Evolutionary conservation across 805 yeast species (phyloP).

Genomic region (Hemisphaericaspora nanyangensis): DNA sequence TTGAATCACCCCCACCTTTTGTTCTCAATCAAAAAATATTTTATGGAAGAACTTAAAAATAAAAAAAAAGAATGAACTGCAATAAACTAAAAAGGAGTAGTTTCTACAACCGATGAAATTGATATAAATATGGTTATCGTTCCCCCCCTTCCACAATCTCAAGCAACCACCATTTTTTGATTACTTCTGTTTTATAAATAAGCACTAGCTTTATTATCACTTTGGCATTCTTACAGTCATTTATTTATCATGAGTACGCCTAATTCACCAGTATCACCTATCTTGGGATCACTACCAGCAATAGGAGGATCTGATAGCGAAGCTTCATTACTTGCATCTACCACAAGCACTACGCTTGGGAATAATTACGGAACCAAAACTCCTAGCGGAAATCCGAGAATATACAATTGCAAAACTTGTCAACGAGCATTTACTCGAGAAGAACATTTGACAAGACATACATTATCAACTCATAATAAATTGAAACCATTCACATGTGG

Average conservation of each 20-base stretch:
- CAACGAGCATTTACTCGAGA: conserved; percentile 45
- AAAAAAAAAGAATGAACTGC: neutral
- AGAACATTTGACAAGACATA: conserved; percentile 42
- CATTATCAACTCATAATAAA: conserved; percentile 41
- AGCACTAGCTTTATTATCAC: neutral
- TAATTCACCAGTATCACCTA: conserved; percentile 4
- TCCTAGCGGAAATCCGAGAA: conserved; percentile 41
- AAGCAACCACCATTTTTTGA: neutral
- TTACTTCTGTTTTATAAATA: neutral
- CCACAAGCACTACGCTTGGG: neutral
- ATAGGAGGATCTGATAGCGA: neutral
- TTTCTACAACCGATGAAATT: neutral
- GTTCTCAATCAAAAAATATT: no score
- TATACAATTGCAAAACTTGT: conserved; percentile 38
- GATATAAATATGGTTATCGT: neutral
- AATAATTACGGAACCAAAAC: conserved; percentile 38
- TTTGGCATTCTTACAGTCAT: neutral
- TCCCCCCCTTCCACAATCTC: neutral
- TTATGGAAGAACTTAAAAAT: no score
- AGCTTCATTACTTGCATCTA: neutral
- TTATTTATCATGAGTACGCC: conserved; percentile 2
- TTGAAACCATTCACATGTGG: conserved; percentile 43
- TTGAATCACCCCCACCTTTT: conserved; percentile 5
- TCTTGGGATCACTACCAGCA: conserved; percentile 1
- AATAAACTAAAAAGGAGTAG: neutral